Evolutionary conservation across 1,284 basidiomycete genomes (phyloP), one percentile per base, ranked within the genome.

Genomic region (Cutaneotrichosporon sp.): DNA sequence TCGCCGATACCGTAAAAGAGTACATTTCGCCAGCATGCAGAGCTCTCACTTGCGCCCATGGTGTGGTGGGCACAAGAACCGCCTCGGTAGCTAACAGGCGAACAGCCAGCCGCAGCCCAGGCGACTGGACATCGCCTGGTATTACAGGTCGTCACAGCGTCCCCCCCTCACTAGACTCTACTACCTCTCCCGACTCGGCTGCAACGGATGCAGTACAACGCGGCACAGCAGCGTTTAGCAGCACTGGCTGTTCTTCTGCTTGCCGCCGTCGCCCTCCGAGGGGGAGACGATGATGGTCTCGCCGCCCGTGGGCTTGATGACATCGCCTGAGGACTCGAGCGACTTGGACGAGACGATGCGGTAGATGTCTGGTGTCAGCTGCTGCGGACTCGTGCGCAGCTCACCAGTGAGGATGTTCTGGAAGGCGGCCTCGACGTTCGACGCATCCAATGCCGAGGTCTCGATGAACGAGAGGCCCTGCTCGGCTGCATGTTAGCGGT

Each of bases 391-490:
- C 16, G 7, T n/a, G 18, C 13, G 33, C 11, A 29, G 27, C 87
- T 66, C 60, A 94, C 94, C 94, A 58, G 92, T 91, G 64, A 99
- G 85, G 76, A 97, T 98, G 72, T 89, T 95, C 81, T 98, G 94
- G 88, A 99, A 99, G 57, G 95, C 93, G 59, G 86, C 82, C 82
- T 98, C 95, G 80, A 99, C 97, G 82, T 98, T 98, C 58, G 92
- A 94, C 70, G 95, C 93, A 86, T 99, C 95, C 85, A 99, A 88
- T 79, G 97, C 95, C 72, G 97, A 99, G 65, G 95, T 99, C 84
- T 99, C 95, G 72, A 99, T 97, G 85, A 95, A 95, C 60, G 90
- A 93, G 67, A 97, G 81, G 50, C 88, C 88, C 78, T 97, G 95
- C 79, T 89, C 87, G 62, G 86, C 86, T 87, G 69, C 18, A 16